A percentile compares a stretch with the other conserved stretches of the same genome.
These are phyloP conservation scores for Thecaphora frezii DNA, from an alignment of 1,284 basidiomycete genomes.

Conservation along the genomic window DNA sequence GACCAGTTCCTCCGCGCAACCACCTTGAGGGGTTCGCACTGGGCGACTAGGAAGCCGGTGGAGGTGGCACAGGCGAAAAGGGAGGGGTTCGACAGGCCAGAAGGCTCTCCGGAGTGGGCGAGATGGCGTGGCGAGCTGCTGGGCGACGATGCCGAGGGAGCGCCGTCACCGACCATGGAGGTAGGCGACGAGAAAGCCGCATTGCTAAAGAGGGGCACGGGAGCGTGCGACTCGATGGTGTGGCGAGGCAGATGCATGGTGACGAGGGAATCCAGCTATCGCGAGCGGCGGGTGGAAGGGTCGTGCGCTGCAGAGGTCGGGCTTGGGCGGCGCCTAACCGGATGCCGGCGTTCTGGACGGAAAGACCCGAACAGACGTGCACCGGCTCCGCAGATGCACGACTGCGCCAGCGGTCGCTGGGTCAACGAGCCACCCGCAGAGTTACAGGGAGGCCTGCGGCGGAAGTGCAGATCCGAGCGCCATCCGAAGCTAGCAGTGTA, in stretches of 20 bases:
- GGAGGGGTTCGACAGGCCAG: constrained; percentile 18
- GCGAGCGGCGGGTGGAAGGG: too few relatives aligned
- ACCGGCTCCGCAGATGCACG: too few relatives aligned
- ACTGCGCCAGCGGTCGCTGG: too few relatives aligned
- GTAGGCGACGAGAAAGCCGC: constrained; percentile 32
- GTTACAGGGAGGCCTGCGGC: too few relatives aligned
- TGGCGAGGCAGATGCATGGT: constrained; percentile 45
- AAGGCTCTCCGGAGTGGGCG: neutral
- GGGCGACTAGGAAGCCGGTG: constrained; percentile 43
- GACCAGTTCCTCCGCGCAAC: constrained; percentile 32
- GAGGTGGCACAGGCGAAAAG: constrained; percentile 48
- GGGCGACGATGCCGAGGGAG: neutral
- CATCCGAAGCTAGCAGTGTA: too few relatives aligned
- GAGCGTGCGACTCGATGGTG: constrained; percentile 40
- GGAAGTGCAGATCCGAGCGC: too few relatives aligned
- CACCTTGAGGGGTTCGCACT: constrained; percentile 37
- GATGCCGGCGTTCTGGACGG: too few relatives aligned
- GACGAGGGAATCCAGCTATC: too few relatives aligned
- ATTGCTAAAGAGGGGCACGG: constrained; percentile 33
- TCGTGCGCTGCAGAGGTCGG: too few relatives aligned
- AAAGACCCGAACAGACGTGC: too few relatives aligned
- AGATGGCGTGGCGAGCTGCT: neutral
- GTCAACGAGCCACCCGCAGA: too few relatives aligned
- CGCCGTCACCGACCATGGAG: neutral
- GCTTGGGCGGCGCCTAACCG: too few relatives aligned